Evolutionary conservation across 179 eudicot species (phyloP).

Genomic region (Silene vulgaris): DNA sequence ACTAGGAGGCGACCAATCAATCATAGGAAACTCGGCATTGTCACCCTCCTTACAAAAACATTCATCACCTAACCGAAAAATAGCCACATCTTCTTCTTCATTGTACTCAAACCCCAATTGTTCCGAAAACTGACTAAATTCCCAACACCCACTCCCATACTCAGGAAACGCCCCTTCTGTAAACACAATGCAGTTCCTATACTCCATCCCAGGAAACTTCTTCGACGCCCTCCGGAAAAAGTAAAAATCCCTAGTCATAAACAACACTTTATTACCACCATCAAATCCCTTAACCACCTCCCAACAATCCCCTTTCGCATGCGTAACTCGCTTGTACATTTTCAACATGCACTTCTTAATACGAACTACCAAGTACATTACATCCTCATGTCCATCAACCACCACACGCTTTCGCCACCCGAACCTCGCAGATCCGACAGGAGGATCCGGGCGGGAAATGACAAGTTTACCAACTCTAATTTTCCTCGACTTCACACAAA

Average conservation of each 20-base stretch:
- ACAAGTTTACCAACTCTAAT: neutral
- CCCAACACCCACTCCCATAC: conserved; percentile 5
- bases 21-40: no score
- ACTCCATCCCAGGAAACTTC: neutral
- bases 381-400: neutral
- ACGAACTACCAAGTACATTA: conserved; percentile 2
- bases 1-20: no score
- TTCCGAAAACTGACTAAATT: neutral
- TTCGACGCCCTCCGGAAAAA: neutral
- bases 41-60: neutral
- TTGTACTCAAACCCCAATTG: neutral
- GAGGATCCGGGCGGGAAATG: no score
- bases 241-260: neutral
- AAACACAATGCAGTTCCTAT: conserved; percentile 3
- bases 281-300: neutral
- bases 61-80: neutral
- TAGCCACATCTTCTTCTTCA: neutral
- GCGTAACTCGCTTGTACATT: neutral
- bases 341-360: neutral
- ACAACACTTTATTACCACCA: neutral
- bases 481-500: neutral
- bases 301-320: neutral
- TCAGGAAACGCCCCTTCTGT: conserved; percentile 1
- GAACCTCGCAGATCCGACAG: neutral
- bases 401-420: conserved; percentile 8